Evolutionary conservation across 2,329 filamentous ascomycete species (phyloP).

Genomic region (Venturia asperata): DNA sequence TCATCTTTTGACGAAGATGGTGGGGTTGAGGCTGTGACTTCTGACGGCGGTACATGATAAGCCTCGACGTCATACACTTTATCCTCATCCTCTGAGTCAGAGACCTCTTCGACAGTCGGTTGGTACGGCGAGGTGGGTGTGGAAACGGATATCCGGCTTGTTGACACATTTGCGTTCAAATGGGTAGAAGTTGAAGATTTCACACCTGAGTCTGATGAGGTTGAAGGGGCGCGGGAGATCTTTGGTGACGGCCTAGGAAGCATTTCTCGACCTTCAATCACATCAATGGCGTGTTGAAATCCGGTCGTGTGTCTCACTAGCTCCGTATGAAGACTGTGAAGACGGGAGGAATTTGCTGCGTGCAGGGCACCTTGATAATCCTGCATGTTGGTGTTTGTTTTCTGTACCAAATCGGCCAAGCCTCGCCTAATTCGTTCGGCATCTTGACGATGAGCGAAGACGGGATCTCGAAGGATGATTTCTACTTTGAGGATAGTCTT

Average conservation of each 20-base stretch:
- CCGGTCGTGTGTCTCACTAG: slow-evolving; percentile 10
- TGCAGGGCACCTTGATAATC: slow-evolving; percentile 12
- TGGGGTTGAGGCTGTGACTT: not conserved
- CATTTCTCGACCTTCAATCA: slow-evolving; percentile 12
- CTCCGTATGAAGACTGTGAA: not conserved
- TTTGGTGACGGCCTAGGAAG: not conserved
- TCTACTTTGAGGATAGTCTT: slow-evolving; percentile 10
- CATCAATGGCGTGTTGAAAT: slow-evolving; percentile 12
- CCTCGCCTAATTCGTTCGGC: slow-evolving; percentile 9
- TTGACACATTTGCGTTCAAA: not conserved
- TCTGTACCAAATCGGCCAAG: not conserved
- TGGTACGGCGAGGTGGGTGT: slow-evolving; percentile 17
- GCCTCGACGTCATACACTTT: slow-evolving; percentile 11
- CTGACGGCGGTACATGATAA: slow-evolving; percentile 3
- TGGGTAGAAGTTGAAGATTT: not conserved
- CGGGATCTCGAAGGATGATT: slow-evolving; percentile 13
- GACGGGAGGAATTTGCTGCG: not conserved
- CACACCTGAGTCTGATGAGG: not conserved
- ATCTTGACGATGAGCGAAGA: slow-evolving; percentile 12
- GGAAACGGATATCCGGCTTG: not conserved
- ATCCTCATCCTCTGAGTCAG: slow-evolving; percentile 13
- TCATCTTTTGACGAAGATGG: not conserved
- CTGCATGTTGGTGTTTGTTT: slow-evolving; percentile 11
- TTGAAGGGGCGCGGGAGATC: not conserved
- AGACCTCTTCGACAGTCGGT: slow-evolving; percentile 19